A percentile compares a stretch with the other conserved stretches of the same genome.
Evolutionary conservation across 225 moss, liverwort and hornwort genomes (phyloP).

Genomic region (Antitrichia curtipendula): DNA sequence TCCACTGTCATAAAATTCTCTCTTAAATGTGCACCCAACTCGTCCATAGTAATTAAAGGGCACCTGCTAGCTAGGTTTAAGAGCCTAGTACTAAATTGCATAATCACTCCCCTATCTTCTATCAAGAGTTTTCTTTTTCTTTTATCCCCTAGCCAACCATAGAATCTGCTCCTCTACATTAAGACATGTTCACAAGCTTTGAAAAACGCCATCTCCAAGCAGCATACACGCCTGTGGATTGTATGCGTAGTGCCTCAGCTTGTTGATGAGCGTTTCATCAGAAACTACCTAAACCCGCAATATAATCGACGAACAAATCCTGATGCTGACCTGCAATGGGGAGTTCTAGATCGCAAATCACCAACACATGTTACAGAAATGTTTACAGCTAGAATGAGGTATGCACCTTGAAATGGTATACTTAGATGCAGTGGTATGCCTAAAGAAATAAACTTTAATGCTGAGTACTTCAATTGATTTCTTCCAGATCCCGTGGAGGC

Average conservation of each 20-base stretch:
- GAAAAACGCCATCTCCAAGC: background rate
- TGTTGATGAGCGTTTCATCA: background rate
- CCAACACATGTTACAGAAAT: background rate
- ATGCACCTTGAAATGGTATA: background rate
- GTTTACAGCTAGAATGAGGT: background rate
- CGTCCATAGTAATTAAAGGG: too few relatives aligned
- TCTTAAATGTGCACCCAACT: too few relatives aligned
- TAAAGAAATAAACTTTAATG: background rate
- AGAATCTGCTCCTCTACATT: background rate
- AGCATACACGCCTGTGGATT: background rate
- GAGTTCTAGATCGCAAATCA: background rate
- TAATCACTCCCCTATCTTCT: background rate
- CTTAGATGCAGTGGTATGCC: background rate
- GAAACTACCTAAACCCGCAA: background rate
- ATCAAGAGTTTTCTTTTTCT: background rate
- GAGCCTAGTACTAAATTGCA: background rate
- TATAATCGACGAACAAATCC: background rate
- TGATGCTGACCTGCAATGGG: background rate
- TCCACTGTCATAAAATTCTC: too few relatives aligned
- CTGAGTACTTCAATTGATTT: background rate
- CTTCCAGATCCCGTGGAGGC: background rate
- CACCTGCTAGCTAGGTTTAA: too few relatives aligned
- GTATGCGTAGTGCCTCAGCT: too few relatives aligned
- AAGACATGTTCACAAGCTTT: background rate
- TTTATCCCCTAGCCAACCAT: background rate